These are phyloP conservation scores for Chrysochromulina tobinii DNA, from an alignment of 78 protist genomes.

Conservation along the genomic window DNA sequence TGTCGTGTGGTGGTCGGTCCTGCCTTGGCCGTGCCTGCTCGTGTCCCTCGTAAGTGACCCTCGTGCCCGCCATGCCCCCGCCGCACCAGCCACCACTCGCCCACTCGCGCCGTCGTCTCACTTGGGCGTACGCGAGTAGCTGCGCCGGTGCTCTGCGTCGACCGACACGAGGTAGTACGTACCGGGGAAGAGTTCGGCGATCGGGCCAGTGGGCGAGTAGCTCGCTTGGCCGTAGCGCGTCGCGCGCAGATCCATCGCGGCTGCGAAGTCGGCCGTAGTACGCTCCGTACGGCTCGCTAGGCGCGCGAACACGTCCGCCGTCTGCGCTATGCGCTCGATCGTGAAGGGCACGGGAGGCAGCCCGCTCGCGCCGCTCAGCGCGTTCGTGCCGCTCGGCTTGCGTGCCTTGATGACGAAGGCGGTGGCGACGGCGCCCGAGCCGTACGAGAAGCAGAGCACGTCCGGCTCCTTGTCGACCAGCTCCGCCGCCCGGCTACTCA, in stretches of 20 bases:
- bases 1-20: too few species aligned
- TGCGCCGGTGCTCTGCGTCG: background rate
- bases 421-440: conserved; percentile 91
- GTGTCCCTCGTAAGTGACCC: too few species aligned
- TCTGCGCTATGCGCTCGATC: background rate
- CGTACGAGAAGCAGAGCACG: conserved; percentile 87
- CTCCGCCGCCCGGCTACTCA: conserved; percentile 19
- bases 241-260: background rate
- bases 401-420: background rate
- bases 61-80: too few species aligned
- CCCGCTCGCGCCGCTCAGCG: background rate
- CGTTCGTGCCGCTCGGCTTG: background rate
- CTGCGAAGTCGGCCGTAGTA: background rate
- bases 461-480: conserved; percentile 66
- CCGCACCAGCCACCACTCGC: too few species aligned
- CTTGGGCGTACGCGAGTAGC: background rate
- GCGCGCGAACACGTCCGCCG: background rate
- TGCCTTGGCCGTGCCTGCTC: too few species aligned
- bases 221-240: background rate
- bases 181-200: background rate
- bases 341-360: background rate
- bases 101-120: background rate
- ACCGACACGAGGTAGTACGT: background rate
- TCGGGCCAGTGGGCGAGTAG: background rate
- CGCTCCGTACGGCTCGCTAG: background rate